Conservation (phyloP, 2,329 filamentous ascomycete species). For the Xylaria sp. region DNA sequence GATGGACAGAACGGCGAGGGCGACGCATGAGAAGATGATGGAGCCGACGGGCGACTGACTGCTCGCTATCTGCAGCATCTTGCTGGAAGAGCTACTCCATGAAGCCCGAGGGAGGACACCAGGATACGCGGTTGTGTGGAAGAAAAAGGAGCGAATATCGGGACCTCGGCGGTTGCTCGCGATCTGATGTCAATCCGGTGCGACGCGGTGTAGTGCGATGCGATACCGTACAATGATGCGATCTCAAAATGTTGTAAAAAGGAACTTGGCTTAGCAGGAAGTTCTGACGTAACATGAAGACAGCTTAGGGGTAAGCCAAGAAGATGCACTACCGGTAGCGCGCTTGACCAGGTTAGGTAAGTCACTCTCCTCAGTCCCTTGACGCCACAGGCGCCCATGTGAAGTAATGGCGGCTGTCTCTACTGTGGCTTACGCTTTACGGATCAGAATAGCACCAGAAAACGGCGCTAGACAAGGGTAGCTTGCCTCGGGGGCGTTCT, state of each 20-base stretch:
- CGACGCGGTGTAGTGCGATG: slow-evolving; percentile 10
- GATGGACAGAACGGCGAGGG: slow-evolving; percentile 78
- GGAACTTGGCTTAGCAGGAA: slow-evolving; percentile 14
- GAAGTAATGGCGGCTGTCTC: slow-evolving; percentile 10
- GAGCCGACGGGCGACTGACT: slow-evolving; percentile 77
- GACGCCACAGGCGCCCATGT: slow-evolving; percentile 21
- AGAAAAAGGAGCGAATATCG: background rate
- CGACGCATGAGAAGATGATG: slow-evolving; percentile 78
- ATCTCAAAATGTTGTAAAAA: slow-evolving; percentile 4
- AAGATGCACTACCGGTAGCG: too few species aligned
- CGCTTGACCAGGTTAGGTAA: background rate
- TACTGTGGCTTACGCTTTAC: slow-evolving; percentile 34
- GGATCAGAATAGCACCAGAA: slow-evolving; percentile 7
- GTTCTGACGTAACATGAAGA: slow-evolving; percentile 16
- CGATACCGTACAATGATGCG: slow-evolving; percentile 5
- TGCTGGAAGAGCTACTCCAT: slow-evolving; percentile 33
- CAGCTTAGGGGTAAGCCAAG: background rate
- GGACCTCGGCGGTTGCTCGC: slow-evolving; percentile 11
- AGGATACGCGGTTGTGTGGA: background rate
- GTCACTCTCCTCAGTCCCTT: background rate
- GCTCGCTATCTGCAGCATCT: slow-evolving; percentile 62
- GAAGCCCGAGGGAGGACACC: background rate
- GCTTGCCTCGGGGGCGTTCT: slow-evolving; percentile 41
- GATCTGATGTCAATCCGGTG: slow-evolving; percentile 8
- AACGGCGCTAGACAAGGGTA: slow-evolving; percentile 41